Evolutionary conservation across 2,329 filamentous ascomycete genomes (phyloP).

Genomic region (Graphilbum ipis-grandicollis): DNA sequence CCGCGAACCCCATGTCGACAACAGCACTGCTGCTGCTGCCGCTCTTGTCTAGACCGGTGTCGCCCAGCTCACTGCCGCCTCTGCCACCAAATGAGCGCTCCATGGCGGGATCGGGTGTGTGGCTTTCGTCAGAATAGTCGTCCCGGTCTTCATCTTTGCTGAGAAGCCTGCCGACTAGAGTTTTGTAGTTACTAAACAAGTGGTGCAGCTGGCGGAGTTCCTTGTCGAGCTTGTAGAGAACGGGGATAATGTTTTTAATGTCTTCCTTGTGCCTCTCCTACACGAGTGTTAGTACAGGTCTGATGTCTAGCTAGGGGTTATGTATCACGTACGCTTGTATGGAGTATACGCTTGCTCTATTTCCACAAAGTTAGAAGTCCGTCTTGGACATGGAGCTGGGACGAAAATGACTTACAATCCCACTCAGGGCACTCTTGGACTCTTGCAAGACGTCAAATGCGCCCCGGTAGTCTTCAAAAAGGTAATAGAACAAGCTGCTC

Average conservation of each 20-base stretch:
- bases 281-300: neutral
- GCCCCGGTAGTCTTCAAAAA: slow-evolving; percentile 49
- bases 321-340: slow-evolving; percentile 13
- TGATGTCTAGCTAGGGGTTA: neutral
- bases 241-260: slow-evolving; percentile 35
- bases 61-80: no score
- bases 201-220: slow-evolving; percentile 42
- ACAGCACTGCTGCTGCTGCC: neutral
- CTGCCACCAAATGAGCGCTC: no score
- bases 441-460: slow-evolving; percentile 35
- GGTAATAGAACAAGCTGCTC: slow-evolving; percentile 46
- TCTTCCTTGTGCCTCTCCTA: slow-evolving; percentile 13
- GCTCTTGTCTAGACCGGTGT: no score
- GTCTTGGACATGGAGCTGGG: no score
- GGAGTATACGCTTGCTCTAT: slow-evolving; percentile 18
- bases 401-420: slow-evolving; percentile 29
- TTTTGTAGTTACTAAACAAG: slow-evolving; percentile 41
- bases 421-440: slow-evolving; percentile 26
- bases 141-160: slow-evolving; percentile 19
- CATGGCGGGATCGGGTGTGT: neutral
- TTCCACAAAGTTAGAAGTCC: neutral
- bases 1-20: neutral
- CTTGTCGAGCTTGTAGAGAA: slow-evolving; percentile 40
- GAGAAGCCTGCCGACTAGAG: slow-evolving; percentile 40
- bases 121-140: neutral